Evolutionary conservation across 164 flowering plant species (phyloP), one percentile per base, ranked within the genome.

Genomic region (Vitis amurensis): DNA sequence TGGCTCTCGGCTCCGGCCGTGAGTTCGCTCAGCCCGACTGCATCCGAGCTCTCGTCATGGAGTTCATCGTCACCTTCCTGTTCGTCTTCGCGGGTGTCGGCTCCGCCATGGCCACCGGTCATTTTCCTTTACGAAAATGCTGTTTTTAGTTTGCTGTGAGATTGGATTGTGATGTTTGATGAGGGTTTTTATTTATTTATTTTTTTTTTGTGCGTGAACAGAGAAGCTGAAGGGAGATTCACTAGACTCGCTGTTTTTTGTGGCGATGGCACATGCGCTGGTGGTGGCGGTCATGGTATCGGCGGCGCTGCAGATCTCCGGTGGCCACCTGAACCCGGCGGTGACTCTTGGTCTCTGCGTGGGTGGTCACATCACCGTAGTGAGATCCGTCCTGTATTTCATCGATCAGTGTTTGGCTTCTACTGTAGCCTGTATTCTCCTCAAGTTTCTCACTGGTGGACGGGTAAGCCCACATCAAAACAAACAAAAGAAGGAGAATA

Each of bases 261-360:
- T 89, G 72, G 97, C 94, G 0, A 69, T 89, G 75, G 89, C 98
- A 1, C 94, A 89, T 67, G 91, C 94, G 2, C 63, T 94, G 17
- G 97, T 84, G 50, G 94, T 87, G 61, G 96, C 88, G 1, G 93
- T 88, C 52, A 88, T 85, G 94, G 84, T 92, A 57, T 83, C 93
- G 0, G 92, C 93, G 97, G 93, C 14, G 67, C 86, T 4, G 44
- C 85, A 76, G 47, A 91, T 86, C 16, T 94, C 95, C 65, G 98
- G 98, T 9, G 98, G 93, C 15, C 97, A 92, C 72, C 85, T 94
- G 13, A 92, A 91, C 76, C 98, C 97, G 0, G 98, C 97, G 1
- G 97, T 92, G 56, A 91, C 98, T 0, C 74, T 94, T 11, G 97
- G 98, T 59, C 86, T 94, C 1, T 83, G 82, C 31, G 73, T 75